A percentile compares a stretch with the other conserved stretches of the same genome.
Evolutionary conservation across 148 eudicot species (phyloP).

Genomic region (Dianthus caryophyllus): DNA sequence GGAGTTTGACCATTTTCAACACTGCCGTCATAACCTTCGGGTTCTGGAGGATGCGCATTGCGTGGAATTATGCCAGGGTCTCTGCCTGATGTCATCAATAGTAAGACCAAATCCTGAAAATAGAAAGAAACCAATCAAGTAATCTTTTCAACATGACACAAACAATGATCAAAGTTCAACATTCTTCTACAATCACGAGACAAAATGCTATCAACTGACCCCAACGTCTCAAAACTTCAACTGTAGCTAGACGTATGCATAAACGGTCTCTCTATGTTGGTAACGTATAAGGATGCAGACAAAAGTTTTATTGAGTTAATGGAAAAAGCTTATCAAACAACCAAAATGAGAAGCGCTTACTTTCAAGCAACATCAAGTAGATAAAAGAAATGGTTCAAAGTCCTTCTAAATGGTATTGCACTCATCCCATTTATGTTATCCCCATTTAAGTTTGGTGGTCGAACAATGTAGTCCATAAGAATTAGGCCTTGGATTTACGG

Average conservation of each 20-base stretch:
- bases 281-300: not conserved
- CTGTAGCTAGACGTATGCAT: not conserved
- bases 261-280: not conserved
- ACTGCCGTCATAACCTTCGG: conserved; percentile 73
- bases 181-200: too few species aligned
- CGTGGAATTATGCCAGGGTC: conserved; percentile 99
- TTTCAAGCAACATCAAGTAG: not conserved
- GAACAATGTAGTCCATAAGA: too few species aligned
- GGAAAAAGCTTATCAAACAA: not conserved
- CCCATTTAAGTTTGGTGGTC: too few species aligned
- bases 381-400: not conserved
- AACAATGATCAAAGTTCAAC: not conserved
- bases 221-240: not conserved
- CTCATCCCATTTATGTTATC: too few species aligned
- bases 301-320: not conserved
- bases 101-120: conserved; percentile 75
- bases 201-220: too few species aligned
- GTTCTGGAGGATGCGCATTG: conserved; percentile 92
- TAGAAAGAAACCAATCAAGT: not conserved
- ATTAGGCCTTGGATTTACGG: too few species aligned
- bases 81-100: conserved; percentile 85
- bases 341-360: not conserved
- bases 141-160: not conserved
- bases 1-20: conserved; percentile 90
- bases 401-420: too few species aligned